Percentiles rank a stretch among this genome's conserved stretches.
phyloP scores from a whole-genome alignment of 371 early-diverging fungal species.

The Mortierella sp. region DNA sequence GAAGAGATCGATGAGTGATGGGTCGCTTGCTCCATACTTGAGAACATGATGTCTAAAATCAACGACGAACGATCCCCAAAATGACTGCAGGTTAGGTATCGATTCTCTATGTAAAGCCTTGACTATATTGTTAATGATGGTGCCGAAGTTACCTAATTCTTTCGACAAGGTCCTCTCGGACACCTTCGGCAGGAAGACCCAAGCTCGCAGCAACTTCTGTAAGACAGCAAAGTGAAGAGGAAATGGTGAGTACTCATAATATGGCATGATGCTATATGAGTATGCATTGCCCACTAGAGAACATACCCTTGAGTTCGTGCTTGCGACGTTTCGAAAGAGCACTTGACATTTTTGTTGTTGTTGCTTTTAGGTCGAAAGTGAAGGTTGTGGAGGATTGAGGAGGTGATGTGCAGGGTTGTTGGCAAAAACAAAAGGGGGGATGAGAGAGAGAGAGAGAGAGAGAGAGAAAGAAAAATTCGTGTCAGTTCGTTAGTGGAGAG shows the following conservation, averaged over 20 bases:
- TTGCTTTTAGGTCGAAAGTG: background rate
- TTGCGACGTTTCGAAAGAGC: constrained; percentile 27
- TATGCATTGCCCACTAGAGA: too few species aligned
- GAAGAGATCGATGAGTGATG: constrained; percentile 25
- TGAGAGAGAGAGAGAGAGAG: background rate
- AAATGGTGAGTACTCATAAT: background rate
- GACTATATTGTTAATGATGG: background rate
- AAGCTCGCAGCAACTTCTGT: constrained; percentile 30
- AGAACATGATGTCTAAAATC: constrained; percentile 14
- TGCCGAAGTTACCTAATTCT: constrained; percentile 30
- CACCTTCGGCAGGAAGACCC: constrained; percentile 33
- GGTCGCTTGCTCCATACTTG: constrained; percentile 24
- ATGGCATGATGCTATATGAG: background rate
- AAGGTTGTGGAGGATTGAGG: background rate
- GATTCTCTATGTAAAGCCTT: background rate
- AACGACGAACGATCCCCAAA: background rate
- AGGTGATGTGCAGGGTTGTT: background rate
- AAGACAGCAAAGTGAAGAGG: background rate
- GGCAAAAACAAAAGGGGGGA: background rate
- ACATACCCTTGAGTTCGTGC: constrained; percentile 34
- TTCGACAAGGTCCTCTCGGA: constrained; percentile 38
- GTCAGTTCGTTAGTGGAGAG: background rate
- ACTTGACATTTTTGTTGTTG: constrained; percentile 6
- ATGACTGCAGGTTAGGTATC: background rate
- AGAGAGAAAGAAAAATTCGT: background rate